These are phyloP conservation scores for Amoebophrya sp. DNA, from an alignment of 169 alveolate species.

Conservation along the genomic window DNA sequence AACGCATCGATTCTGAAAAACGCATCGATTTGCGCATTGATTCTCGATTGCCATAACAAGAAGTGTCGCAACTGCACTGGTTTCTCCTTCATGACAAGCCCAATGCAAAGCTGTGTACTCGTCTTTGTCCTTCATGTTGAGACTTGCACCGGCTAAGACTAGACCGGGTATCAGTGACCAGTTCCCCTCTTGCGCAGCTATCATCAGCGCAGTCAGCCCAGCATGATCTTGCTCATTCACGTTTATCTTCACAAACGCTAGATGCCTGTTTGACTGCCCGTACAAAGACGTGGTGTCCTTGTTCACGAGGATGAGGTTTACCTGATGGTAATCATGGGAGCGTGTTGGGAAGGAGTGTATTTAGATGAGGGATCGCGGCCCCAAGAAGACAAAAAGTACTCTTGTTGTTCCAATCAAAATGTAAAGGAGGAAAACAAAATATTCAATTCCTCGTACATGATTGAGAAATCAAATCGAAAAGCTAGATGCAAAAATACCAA, in stretches of 20 bases:
- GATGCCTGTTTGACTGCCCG: neutral
- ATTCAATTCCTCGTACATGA: too few relatives aligned
- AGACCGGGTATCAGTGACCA: conserved; percentile 11
- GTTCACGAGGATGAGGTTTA: neutral
- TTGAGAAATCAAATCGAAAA: too few relatives aligned
- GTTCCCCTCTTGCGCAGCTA: conserved; percentile 1
- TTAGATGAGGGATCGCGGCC: too few relatives aligned
- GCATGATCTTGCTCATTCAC: conserved; percentile 18
- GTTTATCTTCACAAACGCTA: neutral
- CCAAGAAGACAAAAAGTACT: too few relatives aligned
- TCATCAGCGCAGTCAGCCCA: conserved; percentile 16
- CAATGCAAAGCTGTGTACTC: conserved; percentile 25
- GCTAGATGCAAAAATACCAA: too few relatives aligned
- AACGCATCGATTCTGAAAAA: too few relatives aligned
- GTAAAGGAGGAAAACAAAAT: too few relatives aligned
- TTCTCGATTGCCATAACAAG: too few relatives aligned
- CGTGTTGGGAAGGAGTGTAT: too few relatives aligned
- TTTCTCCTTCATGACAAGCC: conserved; percentile 32
- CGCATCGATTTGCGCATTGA: too few relatives aligned
- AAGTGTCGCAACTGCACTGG: neutral
- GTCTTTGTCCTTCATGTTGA: conserved; percentile 8
- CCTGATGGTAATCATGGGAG: too few relatives aligned
- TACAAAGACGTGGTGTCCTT: neutral
- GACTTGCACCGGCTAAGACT: conserved; percentile 17
- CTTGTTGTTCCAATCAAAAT: too few relatives aligned